phyloP scores from a whole-genome alignment of 148 eudicot genomes.

The Arbutus unedo region DNA sequence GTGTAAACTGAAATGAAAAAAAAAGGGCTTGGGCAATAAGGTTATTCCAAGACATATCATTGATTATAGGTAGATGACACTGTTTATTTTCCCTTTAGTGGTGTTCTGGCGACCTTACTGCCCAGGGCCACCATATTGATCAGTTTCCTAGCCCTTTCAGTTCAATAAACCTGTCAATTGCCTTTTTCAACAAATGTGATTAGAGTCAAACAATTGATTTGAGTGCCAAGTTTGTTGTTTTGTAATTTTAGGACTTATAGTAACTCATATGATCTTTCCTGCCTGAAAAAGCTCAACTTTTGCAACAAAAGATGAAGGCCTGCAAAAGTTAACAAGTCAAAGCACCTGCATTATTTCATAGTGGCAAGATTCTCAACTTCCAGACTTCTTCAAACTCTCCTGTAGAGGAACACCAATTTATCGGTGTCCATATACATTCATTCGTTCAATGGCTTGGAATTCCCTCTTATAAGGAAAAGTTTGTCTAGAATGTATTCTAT shows the following conservation, averaged over 20 bases:
- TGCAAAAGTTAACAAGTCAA: neutral
- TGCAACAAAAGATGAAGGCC: neutral
- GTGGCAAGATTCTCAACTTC: neutral
- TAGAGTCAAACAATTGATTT: neutral
- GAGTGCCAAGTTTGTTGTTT: neutral
- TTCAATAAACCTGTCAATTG: neutral
- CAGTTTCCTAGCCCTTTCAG: neutral
- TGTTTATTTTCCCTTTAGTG: neutral
- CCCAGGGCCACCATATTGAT: neutral
- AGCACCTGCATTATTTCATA: neutral
- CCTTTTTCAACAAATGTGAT: neutral
- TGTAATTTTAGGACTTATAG: neutral
- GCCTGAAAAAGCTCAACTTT: neutral
- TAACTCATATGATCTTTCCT: neutral
- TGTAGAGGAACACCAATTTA: neutral
- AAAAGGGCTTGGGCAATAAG: too few relatives aligned
- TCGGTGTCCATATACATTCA: neutral
- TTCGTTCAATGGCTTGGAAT: neutral
- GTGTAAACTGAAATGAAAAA: too few relatives aligned
- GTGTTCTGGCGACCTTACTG: too few relatives aligned
- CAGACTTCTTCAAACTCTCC: neutral
- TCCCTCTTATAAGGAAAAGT: too few relatives aligned
- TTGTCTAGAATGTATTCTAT: too few relatives aligned
- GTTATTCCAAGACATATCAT: neutral
- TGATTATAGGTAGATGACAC: neutral